These are phyloP conservation scores for Stachybotrys chlorohalonatus DNA, from an alignment of 2,329 filamentous ascomycete species.

Conservation along the genomic window DNA sequence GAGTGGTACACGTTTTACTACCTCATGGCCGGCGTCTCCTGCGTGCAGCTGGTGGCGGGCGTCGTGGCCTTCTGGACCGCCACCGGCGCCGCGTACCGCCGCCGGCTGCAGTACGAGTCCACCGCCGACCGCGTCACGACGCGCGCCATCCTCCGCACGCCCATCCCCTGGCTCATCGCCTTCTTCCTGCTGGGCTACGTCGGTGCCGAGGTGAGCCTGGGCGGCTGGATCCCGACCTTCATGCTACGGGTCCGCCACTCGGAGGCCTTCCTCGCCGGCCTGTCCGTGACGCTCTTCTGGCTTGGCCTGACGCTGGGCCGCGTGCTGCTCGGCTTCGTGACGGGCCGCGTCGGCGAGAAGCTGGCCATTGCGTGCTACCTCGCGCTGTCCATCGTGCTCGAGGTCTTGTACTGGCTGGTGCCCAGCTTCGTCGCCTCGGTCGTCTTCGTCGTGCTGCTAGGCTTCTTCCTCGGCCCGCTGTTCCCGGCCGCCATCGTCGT, in stretches of 20 bases:
- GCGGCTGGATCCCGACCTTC: constrained; percentile 75
- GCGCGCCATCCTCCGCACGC: constrained; percentile 14
- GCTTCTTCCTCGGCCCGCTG: constrained; percentile 72
- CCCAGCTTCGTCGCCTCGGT: constrained; percentile 67
- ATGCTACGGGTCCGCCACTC: constrained; percentile 73
- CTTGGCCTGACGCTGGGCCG: constrained; percentile 69
- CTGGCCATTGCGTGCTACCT: constrained; percentile 56
- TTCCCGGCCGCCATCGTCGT: constrained; percentile 69
- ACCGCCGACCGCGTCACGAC: constrained; percentile 35
- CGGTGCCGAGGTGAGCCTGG: constrained; percentile 66
- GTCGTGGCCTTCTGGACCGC: constrained; percentile 54
- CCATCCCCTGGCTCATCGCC: constrained; percentile 63
- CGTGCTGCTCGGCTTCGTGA: constrained; percentile 66
- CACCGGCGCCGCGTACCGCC: constrained; percentile 44
- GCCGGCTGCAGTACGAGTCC: constrained; percentile 13
- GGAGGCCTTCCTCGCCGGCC: constrained; percentile 60
- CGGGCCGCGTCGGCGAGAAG: constrained; percentile 64
- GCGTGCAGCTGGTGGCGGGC: constrained; percentile 44
- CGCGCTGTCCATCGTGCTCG: constrained; percentile 49
- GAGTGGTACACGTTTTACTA: constrained; percentile 72
- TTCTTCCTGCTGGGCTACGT: constrained; percentile 72
- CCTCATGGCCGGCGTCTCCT: constrained; percentile 54
- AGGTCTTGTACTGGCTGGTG: constrained; percentile 74
- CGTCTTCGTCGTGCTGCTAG: constrained; percentile 61
- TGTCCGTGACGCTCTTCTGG: constrained; percentile 78